Evolutionary conservation across 805 yeast species (phyloP), one percentile per base, ranked within the genome.

Genomic region (Candida easanensis): DNA sequence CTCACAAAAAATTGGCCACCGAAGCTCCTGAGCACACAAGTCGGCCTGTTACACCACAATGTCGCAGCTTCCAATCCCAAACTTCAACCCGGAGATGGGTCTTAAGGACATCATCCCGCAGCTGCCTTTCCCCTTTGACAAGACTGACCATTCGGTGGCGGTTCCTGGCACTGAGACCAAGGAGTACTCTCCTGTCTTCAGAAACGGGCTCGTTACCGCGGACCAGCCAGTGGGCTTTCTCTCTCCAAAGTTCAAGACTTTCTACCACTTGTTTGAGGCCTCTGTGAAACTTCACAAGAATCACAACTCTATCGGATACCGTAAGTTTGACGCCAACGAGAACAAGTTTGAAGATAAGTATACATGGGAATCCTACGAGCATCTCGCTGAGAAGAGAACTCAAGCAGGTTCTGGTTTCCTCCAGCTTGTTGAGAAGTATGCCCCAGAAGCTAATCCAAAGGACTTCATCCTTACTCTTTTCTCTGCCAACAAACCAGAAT

Each of bases 401-500:
- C 53, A 66, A 39, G 65, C 80, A 22, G 89, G 86, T 5, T 60
- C 82, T 11, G 89, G 88, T 7, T 50, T 78, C 20, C 53, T 71
- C 43, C 60, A 73, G 3, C 56, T 72, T 27, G 76, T 79, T 19
- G 64, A 65, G 46, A 52, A 54, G 17, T 68, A 61, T 38, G 64
- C 69, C 32, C 59, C 50, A 19, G 56, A 58, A 46, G 58, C 59
- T n/a, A 46, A 54, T n/a, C 33, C 49, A 0, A 58, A 62, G 20
- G 61, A 66, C 30, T 82, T 80, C 52, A 65, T 80, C 30, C 72
- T 82, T 36, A 68, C 84, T 1, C 53, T 83, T 16, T 76, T 77
- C 58, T 73, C 84, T 19, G 68, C 71, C 16, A 83, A 83, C 58
- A 68, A 79, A 38, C 68, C 75, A 8, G 87, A 84, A 62, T 85